Conservation (phyloP, 2,329 filamentous ascomycete species). For the Macrophomina tecta region DNA sequence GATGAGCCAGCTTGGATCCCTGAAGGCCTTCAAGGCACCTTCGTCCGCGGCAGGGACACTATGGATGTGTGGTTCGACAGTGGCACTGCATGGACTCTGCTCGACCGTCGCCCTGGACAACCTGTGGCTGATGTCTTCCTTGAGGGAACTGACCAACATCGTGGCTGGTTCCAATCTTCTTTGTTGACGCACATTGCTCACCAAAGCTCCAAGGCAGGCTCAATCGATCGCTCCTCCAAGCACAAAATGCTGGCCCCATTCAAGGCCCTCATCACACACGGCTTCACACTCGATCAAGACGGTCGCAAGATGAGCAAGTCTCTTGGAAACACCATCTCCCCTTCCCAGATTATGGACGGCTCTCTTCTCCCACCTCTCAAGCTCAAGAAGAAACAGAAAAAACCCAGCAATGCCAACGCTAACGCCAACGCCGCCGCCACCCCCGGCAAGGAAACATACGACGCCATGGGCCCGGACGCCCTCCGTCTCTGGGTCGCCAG, state of each 20-base stretch:
- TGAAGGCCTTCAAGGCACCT: constrained; percentile 64
- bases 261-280: constrained; percentile 89
- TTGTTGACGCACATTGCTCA: constrained; percentile 83
- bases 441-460: constrained; percentile 55
- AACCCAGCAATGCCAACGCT: constrained; percentile 37
- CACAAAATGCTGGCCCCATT: constrained; percentile 69
- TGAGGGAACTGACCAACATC: constrained; percentile 94
- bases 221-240: constrained; percentile 31
- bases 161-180: constrained; percentile 98
- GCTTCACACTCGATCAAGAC: constrained; percentile 85
- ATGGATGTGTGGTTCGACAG: constrained; percentile 99
- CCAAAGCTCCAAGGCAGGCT: constrained; percentile 44
- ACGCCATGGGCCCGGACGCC: constrained; percentile 83
- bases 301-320: constrained; percentile 99
- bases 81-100: constrained; percentile 82
- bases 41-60: constrained; percentile 83
- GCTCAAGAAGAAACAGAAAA: constrained; percentile 59
- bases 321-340: constrained; percentile 83
- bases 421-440: not conserved
- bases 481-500: constrained; percentile 90
- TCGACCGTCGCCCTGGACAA: constrained; percentile 39
- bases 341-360: constrained; percentile 84
- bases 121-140: constrained; percentile 82
- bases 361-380: constrained; percentile 75
- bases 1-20: constrained; percentile 82